phyloP scores from a whole-genome alignment of 352 stramenopile genomes.

The Poterioochromonas sp. region DNA sequence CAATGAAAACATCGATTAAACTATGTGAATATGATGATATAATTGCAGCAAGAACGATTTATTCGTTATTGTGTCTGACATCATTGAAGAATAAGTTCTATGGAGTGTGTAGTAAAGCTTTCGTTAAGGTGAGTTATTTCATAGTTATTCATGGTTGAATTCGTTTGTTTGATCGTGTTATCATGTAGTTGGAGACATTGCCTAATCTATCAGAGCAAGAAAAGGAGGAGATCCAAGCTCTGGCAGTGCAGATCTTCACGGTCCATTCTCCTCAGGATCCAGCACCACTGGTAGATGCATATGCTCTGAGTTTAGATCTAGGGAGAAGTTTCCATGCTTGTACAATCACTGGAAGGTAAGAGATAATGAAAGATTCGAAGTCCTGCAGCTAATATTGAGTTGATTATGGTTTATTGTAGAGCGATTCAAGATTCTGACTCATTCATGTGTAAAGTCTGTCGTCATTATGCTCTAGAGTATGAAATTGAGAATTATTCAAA shows the following conservation, averaged over 20 bases:
- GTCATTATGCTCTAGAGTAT: constrained; percentile 68
- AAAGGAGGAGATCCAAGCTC: constrained; percentile 36
- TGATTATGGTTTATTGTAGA: constrained; percentile 9
- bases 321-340: constrained; percentile 71
- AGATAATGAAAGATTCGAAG: constrained; percentile 64
- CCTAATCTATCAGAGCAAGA: constrained; percentile 42
- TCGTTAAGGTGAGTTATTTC: constrained; percentile 6
- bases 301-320: constrained; percentile 61
- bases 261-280: constrained; percentile 62
- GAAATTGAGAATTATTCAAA: constrained; percentile 50
- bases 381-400: constrained; percentile 51
- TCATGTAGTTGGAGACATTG: constrained; percentile 81
- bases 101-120: constrained; percentile 65
- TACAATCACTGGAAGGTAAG: constrained; percentile 62
- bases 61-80: constrained; percentile 79
- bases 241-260: constrained; percentile 62
- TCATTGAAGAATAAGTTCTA: constrained; percentile 79
- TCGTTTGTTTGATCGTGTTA: too few species aligned
- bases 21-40: constrained; percentile 79
- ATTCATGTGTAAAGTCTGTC: constrained; percentile 67
- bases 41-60: constrained; percentile 71
- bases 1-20: constrained; percentile 71
- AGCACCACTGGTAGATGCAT: constrained; percentile 62
- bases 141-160: background rate
- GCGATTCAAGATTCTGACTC: constrained; percentile 48